Evolutionary conservation across 768 basidiomycete genomes (phyloP), one percentile per base, ranked within the genome.

Genomic region (Serendipita sp.): DNA sequence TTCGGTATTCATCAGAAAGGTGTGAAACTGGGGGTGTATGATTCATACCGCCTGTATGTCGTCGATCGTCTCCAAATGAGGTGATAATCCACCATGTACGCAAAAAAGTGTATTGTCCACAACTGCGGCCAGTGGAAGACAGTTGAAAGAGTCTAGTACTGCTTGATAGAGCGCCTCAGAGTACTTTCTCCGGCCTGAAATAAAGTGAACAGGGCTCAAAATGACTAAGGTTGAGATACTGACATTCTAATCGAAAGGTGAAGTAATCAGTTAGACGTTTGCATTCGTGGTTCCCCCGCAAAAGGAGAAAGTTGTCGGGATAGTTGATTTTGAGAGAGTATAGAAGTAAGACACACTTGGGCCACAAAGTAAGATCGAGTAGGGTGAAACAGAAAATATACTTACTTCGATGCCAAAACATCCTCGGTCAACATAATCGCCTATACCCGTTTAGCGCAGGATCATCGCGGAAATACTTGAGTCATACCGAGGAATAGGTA

Each of bases 241-340:
- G 70, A 94, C 88, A 88, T 86, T 98, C 95, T 67, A 91, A 86
- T 77, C 92, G 94, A 79, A 98, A 98, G 8, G 95, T 97, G 72
- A 97, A 97, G 74, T 94, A 96, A 75, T 94, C 92, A 2, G 95
- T 98, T 52, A 98, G 78, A 76, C 97, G 93, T 44, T 87, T 83
- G 73, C 95, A 98, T 79, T 98, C 95, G 76, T 98, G 95, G 73
- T 97, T 98, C 7, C 95, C 95, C 56, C 95, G 85, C 41, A 98
- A 80, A 36, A 98, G 80, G 65, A 85, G 83, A 51, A 98, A 78
- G 44, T 86, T 87, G 67, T 80, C 81, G 2, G 95, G 95, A 70
- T 87, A 88, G 79, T 85, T 86, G 56, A 98, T 84, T 77, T 97
- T 98, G 75, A 96, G 82, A 11, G 90, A 79, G 75, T 92, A 98